Percentiles rank a stretch among this genome's conserved stretches.
Conservation (phyloP, 2,329 filamentous ascomycete species). For the Alternaria consortialis region DNA sequence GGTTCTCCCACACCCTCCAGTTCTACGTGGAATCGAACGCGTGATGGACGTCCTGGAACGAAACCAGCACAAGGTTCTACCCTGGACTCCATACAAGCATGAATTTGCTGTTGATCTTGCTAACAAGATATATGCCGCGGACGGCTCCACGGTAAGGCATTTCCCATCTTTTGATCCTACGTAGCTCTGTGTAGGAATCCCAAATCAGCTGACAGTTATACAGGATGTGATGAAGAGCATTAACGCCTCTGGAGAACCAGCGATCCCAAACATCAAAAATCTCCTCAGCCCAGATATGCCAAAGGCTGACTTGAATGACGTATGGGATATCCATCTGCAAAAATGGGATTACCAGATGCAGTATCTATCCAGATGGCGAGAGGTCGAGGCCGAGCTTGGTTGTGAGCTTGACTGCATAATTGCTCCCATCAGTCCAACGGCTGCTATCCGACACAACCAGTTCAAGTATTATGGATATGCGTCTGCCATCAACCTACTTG, state of each 20-base stretch:
- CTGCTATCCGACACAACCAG: slow-evolving; percentile 25
- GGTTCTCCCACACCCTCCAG: slow-evolving; percentile 15
- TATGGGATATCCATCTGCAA: slow-evolving; percentile 17
- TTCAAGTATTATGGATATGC: slow-evolving; percentile 23
- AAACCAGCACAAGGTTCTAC: slow-evolving; percentile 8
- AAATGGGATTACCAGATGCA: slow-evolving; percentile 19
- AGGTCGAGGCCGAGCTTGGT: neutral
- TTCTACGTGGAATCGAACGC: slow-evolving; percentile 6
- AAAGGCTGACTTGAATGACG: slow-evolving; percentile 13
- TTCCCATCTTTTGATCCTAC: too few species aligned
- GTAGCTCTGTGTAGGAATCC: neutral
- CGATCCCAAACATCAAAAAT: slow-evolving; percentile 18
- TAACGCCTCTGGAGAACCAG: slow-evolving; percentile 13
- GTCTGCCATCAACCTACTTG: slow-evolving; percentile 15
- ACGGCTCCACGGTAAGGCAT: slow-evolving; percentile 2
- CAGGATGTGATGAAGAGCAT: slow-evolving; percentile 59
- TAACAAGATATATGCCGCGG: slow-evolving; percentile 4
- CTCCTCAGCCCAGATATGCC: slow-evolving; percentile 15
- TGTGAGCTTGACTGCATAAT: slow-evolving; percentile 17
- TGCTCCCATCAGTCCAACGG: slow-evolving; percentile 26
- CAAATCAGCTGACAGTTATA: neutral
- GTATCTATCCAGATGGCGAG: slow-evolving; percentile 8
- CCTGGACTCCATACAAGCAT: slow-evolving; percentile 10
- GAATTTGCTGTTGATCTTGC: slow-evolving; percentile 11
- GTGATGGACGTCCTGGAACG: slow-evolving; percentile 5